Conservation (phyloP, 2,329 filamentous ascomycete species). For the Neopestalotiopsis sp. region DNA sequence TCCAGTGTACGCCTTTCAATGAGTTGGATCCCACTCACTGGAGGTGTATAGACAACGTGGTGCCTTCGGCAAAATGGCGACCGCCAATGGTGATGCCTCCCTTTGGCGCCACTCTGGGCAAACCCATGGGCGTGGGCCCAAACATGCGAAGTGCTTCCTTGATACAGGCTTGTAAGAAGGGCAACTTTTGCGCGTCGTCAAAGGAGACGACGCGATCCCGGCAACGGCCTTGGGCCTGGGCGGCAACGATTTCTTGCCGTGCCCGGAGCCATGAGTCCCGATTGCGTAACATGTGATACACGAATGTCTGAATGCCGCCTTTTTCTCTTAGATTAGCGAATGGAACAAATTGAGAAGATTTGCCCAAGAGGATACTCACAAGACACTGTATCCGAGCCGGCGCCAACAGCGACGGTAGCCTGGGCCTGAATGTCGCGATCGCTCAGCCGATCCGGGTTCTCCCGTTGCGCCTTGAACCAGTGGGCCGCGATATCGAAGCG, state of each 20-base stretch:
- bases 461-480: constrained; percentile 13
- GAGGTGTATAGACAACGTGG: constrained; percentile 11
- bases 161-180: constrained; percentile 8
- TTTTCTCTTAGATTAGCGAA: not conserved
- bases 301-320: constrained; percentile 1
- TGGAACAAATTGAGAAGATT: not conserved
- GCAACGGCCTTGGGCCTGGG: not conserved
- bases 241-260: constrained; percentile 1
- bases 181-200: not conserved
- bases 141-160: constrained; percentile 14
- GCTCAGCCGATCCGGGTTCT: not conserved
- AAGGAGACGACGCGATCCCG: not conserved
- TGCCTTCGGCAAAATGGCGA: constrained; percentile 11
- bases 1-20: not conserved
- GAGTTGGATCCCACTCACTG: not conserved
- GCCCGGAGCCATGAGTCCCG: not conserved
- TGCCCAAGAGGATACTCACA: not conserved
- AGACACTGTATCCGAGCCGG: constrained; percentile 14
- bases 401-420: constrained; percentile 1
- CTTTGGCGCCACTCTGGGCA: constrained; percentile 12
- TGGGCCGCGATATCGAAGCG: constrained; percentile 21
- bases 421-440: not conserved
- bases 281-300: constrained; percentile 10
- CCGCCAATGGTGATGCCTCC: constrained; percentile 13
- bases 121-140: constrained; percentile 8